Evolutionary conservation across 225 moss, liverwort and hornwort species (phyloP), one percentile per base, ranked within the genome.

Genomic region (Takakia lepidozioides): DNA sequence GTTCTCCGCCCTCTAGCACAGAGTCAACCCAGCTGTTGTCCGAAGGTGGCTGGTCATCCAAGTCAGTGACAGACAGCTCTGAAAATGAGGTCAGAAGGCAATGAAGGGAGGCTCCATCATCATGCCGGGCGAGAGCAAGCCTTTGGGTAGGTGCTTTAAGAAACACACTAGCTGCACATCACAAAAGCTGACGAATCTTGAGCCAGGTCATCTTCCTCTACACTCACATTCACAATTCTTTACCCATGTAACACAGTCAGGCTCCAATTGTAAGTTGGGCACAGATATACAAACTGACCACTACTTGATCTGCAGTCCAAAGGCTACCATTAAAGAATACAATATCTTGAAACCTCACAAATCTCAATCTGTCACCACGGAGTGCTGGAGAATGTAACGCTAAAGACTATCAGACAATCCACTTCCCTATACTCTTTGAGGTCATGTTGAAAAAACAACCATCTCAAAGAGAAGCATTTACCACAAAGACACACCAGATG

Each of bases 91-190:
- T 63, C 58, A 87, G 45, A 57, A 80, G 73, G 45, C 57, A 50
- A 28, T 72, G 74, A 56, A 92, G 67, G 66, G 74, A 70, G 46
- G 62, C 67, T 42, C 92, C 85, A 62, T 77, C 72, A 56, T 92
- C 92, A 40, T 70, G 82, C 16, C 53, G 61, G 29, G 74, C 80
- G 50, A 65, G 65, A 49, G 61, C 67, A 45, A 92, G 63, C 68
- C 84, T 80, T 51, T 66, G 63, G 19, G 85, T 80, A 35, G 84
- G 80, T 62, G 70, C 87, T 61, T 80, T 71, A 36, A 87, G 74
- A 56, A 87, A 87, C 24, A 82, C 82, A 52, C 62, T 76, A 46
- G 78, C 87, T 11, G 8, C 32, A 11, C 32, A 32, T 32, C 32
- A 32, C 11, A 7, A 32, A 11, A 32, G 32, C 32, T 8, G 13